Evolutionary conservation across 1,139 yeast genomes (phyloP).

Genomic region (Pichia sp.): DNA sequence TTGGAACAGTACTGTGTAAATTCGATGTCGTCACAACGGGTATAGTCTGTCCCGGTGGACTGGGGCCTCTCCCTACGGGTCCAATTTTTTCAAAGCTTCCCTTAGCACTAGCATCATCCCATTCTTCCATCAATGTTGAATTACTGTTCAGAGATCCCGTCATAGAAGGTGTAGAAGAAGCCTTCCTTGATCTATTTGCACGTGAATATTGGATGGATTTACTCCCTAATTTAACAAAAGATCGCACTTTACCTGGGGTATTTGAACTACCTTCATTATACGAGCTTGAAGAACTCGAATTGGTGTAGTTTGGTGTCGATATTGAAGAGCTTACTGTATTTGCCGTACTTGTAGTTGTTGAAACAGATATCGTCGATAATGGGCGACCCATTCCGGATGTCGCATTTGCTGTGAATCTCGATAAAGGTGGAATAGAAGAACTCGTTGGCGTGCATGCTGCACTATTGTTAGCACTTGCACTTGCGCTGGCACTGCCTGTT

Average conservation of each 20-base stretch:
- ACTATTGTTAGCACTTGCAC: too few relatives aligned
- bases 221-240: conserved; percentile 11
- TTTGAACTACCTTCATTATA: too few relatives aligned
- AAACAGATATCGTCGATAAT: not conserved
- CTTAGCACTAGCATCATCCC: conserved; percentile 14
- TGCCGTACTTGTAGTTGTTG: not conserved
- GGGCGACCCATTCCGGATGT: not conserved
- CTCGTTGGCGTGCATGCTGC: conserved; percentile 4
- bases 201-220: conserved; percentile 9
- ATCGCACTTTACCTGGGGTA: conserved; percentile 7
- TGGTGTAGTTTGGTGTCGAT: too few relatives aligned
- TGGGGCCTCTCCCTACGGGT: conserved; percentile 27
- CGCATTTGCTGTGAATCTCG: not conserved
- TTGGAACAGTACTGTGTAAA: conserved; percentile 15
- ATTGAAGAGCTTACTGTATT: not conserved
- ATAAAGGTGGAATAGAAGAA: not conserved
- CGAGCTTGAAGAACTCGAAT: too few relatives aligned
- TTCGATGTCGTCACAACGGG: conserved; percentile 26
- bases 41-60: conserved; percentile 26
- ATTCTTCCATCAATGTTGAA: too few relatives aligned
- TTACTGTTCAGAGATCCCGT: too few relatives aligned
- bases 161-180: not conserved
- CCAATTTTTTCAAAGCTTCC: conserved; percentile 27
- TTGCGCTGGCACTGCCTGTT: too few relatives aligned
- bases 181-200: not conserved